phyloP scores from a whole-genome alignment of 176 grass and related monocot species.

The Bolboschoenus planiculmis region DNA sequence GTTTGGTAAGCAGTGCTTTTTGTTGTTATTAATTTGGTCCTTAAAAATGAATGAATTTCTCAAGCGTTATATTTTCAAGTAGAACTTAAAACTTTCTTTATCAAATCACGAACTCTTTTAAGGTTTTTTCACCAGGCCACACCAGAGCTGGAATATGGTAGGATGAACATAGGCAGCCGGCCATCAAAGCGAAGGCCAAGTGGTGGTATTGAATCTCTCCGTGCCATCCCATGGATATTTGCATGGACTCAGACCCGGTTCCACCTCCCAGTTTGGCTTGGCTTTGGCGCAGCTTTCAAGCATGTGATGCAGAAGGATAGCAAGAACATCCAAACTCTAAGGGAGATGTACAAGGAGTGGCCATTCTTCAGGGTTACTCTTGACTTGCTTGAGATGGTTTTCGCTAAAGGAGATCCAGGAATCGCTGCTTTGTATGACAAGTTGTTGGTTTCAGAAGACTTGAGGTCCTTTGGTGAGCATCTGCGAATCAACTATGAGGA shows the following conservation, averaged over 20 bases:
- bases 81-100: not conserved
- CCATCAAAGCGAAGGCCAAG: slow-evolving; percentile 66
- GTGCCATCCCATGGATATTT: slow-evolving; percentile 96
- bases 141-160: slow-evolving; percentile 63
- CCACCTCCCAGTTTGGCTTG: slow-evolving; percentile 91
- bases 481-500: slow-evolving; percentile 56
- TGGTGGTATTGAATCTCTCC: slow-evolving; percentile 71
- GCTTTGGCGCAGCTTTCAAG: slow-evolving; percentile 64
- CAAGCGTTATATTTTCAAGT: not conserved
- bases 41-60: not conserved
- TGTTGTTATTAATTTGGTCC: not conserved
- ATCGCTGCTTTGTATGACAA: slow-evolving; percentile 68
- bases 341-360: slow-evolving; percentile 82
- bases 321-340: slow-evolving; percentile 51
- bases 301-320: slow-evolving; percentile 46
- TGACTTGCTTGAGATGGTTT: slow-evolving; percentile 91
- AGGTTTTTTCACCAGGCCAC: slow-evolving; percentile 40
- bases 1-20: slow-evolving; percentile 38
- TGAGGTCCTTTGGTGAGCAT: slow-evolving; percentile 46
- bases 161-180: slow-evolving; percentile 89
- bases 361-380: slow-evolving; percentile 88
- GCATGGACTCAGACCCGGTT: slow-evolving; percentile 92
- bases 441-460: slow-evolving; percentile 53
- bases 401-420: slow-evolving; percentile 81
- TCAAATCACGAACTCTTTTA: not conserved